phyloP scores from a whole-genome alignment of 495 filamentous ascomycete species.

The Paragyromitra xinjiangensis region DNA sequence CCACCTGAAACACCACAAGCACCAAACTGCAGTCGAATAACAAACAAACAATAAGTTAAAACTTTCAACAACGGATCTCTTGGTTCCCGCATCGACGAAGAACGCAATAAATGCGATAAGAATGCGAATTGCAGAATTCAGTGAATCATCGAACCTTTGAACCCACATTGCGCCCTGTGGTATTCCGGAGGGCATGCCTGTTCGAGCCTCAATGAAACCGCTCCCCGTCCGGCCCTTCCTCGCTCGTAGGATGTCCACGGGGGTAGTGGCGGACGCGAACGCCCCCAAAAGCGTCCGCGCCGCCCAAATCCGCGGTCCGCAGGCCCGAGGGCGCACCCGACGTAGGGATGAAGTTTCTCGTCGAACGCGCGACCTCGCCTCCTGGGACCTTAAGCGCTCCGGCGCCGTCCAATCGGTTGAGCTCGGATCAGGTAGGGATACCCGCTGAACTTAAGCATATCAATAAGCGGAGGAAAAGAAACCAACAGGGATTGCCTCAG shows the following conservation, averaged over 20 bases:
- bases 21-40: constrained; percentile 57
- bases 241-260: not conserved
- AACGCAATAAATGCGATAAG: constrained; percentile 77
- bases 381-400: too few species aligned
- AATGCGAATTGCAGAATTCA: constrained; percentile 78
- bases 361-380: too few species aligned
- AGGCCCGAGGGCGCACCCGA: too few species aligned
- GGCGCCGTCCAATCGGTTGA: too few species aligned
- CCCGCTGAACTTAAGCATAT: too few species aligned
- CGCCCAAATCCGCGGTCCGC: too few species aligned
- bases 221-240: constrained; percentile 13
- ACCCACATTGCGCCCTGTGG: constrained; percentile 73
- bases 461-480: too few species aligned
- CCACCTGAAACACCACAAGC: constrained; percentile 47
- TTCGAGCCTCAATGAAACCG: constrained; percentile 70
- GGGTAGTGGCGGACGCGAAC: constrained; percentile 19
- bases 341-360: too few species aligned
- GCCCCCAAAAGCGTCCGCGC: not conserved
- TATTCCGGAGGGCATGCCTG: constrained; percentile 73
- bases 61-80: constrained; percentile 79
- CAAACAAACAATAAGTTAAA: constrained; percentile 63
- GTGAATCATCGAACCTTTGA: constrained; percentile 79
- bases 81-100: constrained; percentile 77
- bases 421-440: too few species aligned
- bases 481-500: too few species aligned